Evolutionary conservation across 2,329 filamentous ascomycete genomes (phyloP), one percentile per base, ranked within the genome.

Genomic region (Plenodomus lindquistii): DNA sequence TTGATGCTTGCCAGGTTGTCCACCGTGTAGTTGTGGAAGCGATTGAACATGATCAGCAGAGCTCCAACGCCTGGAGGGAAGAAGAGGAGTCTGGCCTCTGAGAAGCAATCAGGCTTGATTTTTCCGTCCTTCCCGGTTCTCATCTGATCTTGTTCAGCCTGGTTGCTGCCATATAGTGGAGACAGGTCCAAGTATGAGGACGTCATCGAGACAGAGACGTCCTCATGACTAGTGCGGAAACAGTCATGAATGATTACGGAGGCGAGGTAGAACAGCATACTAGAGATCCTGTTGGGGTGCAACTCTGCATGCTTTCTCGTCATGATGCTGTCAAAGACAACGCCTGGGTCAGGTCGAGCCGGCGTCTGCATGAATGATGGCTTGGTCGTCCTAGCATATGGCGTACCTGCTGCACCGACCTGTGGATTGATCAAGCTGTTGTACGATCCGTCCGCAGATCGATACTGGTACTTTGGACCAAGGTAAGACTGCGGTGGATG

Each of bases 21-120:
- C 1, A 89, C 91, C 0, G 91, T 84, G 56, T 94, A 81, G 73
- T 97, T 97, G 73, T 97, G 93, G 73, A 95, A 95, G 18, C 77
- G 74, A 48, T 81, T 81, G 76, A 87, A 89, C 73, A 88, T 81
- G 55, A 89, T 83, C 31, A 90, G 68, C 55, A 89, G 72, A 10
- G 82, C 81, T 37, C 83, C 83, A n/a, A 88, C 85, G 20, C 86
- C 87, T 0, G 85, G 82, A 3, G 87, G 87, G 47, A 88, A 86
- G 2, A 82, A 81, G 4, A 88, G 71, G 1, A 88, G 71, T 10
- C 87, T 79, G 46, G 81, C 80, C 60, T 88, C 84, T 1, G 83
- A 81, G 64, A 89, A 89, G 52, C 82, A 85, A 61, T 90, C 87
- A 0, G 85, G 83, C 70, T 89, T 88, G 50, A 90, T 74, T 58